Conservation (phyloP, 129 eudicot genomes). For the Oenanthe sinensis region DNA sequence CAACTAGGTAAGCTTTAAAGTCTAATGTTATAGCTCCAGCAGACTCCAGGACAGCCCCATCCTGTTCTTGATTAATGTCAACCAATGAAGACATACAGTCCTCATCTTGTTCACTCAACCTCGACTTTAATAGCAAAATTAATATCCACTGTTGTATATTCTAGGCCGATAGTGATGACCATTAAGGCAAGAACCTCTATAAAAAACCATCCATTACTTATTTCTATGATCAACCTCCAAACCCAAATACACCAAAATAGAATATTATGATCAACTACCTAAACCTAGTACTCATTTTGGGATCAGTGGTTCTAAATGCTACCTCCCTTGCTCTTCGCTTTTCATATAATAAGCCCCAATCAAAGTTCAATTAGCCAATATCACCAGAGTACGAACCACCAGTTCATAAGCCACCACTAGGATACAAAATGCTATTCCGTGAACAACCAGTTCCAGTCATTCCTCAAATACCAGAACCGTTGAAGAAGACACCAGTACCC, state of each 20-base stretch:
- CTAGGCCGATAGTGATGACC: background rate
- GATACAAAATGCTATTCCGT: background rate
- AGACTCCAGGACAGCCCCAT: background rate
- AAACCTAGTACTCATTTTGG: background rate
- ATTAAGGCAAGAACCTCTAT: background rate
- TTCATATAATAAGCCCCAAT: background rate
- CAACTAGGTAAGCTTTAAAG: background rate
- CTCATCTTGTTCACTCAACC: too few relatives aligned
- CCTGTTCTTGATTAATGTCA: background rate
- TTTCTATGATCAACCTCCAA: background rate
- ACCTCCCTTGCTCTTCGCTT: too few relatives aligned
- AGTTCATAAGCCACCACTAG: background rate
- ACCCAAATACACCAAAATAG: background rate
- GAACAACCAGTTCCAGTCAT: background rate
- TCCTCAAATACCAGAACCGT: background rate
- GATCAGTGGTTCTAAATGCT: background rate
- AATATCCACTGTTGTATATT: background rate
- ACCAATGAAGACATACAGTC: background rate
- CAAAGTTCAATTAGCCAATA: background rate
- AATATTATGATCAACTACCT: background rate
- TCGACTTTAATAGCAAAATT: background rate
- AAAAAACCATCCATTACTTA: background rate
- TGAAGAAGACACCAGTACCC: background rate
- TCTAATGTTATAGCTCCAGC: background rate
- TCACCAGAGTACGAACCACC: background rate